These are phyloP conservation scores for Gentiana dahurica DNA, from an alignment of 257 asterid species.

Conservation along the genomic window DNA sequence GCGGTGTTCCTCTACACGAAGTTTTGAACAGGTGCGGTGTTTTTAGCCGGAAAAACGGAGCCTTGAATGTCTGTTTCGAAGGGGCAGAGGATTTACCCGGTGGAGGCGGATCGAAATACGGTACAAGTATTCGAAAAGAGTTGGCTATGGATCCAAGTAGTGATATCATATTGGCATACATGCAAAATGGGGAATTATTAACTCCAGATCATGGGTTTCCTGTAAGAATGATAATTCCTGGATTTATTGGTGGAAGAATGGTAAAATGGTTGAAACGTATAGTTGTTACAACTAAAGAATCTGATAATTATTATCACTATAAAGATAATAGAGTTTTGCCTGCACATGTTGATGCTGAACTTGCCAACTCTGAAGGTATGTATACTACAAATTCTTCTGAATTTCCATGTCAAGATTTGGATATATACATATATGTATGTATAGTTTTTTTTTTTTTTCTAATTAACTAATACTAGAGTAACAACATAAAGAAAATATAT, in stretches of 20 bases:
- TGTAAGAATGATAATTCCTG: slow-evolving; percentile 75
- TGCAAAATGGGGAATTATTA: slow-evolving; percentile 77
- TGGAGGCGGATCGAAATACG: slow-evolving; percentile 90
- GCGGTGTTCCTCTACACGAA: slow-evolving; percentile 70
- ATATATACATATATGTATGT: too few species aligned
- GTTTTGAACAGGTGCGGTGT: slow-evolving; percentile 61
- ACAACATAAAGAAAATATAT: too few species aligned
- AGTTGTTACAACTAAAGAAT: slow-evolving; percentile 53
- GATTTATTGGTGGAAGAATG: slow-evolving; percentile 92
- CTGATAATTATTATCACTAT: slow-evolving; percentile 65
- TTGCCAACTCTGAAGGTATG: slow-evolving; percentile 80
- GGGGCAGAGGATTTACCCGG: slow-evolving; percentile 91
- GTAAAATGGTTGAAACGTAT: slow-evolving; percentile 88
- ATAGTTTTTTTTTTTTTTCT: too few species aligned
- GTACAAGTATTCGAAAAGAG: slow-evolving; percentile 57
- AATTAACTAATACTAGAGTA: too few species aligned
- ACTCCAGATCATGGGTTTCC: slow-evolving; percentile 90
- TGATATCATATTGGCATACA: slow-evolving; percentile 70
- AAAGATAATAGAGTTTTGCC: slow-evolving; percentile 79
- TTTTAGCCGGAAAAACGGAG: slow-evolving; percentile 38
- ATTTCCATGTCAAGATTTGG: too few species aligned
- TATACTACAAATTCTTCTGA: too few species aligned
- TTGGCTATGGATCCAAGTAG: slow-evolving; percentile 73
- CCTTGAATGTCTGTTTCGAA: slow-evolving; percentile 65
- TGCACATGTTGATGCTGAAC: slow-evolving; percentile 82